Evolutionary conservation across 108 stramenopile species (phyloP).

Genomic region (Cyclostephanos invisitatus): DNA sequence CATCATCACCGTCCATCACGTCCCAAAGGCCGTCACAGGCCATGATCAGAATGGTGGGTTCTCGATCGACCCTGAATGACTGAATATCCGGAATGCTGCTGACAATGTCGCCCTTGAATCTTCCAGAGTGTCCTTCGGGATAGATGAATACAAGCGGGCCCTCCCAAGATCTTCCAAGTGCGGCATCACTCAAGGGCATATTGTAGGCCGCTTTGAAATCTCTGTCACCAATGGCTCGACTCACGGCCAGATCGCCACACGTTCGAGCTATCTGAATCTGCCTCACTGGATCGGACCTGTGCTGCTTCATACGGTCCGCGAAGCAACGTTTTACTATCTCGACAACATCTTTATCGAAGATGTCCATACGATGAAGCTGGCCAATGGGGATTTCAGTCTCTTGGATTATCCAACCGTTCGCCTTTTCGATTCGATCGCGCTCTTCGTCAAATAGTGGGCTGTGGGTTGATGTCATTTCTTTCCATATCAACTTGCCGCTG

Average conservation of each 20-base stretch:
- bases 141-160: conserved; percentile 66
- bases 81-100: conserved; percentile 65
- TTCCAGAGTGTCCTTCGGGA: conserved; percentile 62
- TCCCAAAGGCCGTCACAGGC: conserved; percentile 89
- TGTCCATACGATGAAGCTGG: conserved; percentile 74
- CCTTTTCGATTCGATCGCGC: conserved; percentile 62
- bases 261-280: conserved; percentile 72
- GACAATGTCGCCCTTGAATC: conserved; percentile 78
- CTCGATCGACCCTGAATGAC: conserved; percentile 49
- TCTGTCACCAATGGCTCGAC: conserved; percentile 81
- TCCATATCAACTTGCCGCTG: conserved; percentile 50
- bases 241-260: conserved; percentile 85
- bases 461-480: conserved; percentile 71
- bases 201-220: conserved; percentile 84
- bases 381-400: conserved; percentile 72
- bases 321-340: conserved; percentile 76
- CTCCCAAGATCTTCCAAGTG: conserved; percentile 55
- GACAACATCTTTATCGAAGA: conserved; percentile 70
- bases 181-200: conserved; percentile 14
- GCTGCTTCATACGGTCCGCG: conserved; percentile 56
- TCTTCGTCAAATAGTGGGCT: conserved; percentile 66
- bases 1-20: conserved; percentile 72
- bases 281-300: conserved; percentile 68
- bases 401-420: conserved; percentile 81
- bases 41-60: conserved; percentile 67